Conservation (phyloP, 2,329 filamentous ascomycete species). For the Grosmannia serpens region DNA sequence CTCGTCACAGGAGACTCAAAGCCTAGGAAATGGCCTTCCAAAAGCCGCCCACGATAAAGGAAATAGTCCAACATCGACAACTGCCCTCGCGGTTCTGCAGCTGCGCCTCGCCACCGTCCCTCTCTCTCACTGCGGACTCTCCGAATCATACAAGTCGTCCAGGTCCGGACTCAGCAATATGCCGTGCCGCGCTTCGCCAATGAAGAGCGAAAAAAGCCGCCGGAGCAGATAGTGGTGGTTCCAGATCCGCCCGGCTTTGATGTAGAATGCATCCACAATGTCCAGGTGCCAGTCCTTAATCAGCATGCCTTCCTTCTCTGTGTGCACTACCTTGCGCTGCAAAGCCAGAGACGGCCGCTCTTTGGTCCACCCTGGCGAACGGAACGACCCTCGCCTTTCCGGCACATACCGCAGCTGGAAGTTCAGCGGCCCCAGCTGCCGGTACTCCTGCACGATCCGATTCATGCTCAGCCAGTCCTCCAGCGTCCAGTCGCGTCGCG, state of each 20-base stretch:
- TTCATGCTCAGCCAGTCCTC: conserved; percentile 44
- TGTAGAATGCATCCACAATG: conserved; percentile 41
- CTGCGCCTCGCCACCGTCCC: too few species aligned
- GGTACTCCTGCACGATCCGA: conserved; percentile 38
- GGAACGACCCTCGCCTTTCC: conserved; percentile 14
- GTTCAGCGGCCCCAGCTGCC: conserved; percentile 27
- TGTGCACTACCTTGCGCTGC: conserved; percentile 36
- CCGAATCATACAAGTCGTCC: neutral
- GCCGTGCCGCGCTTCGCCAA: conserved; percentile 34
- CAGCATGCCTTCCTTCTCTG: conserved; percentile 32
- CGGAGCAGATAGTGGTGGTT: conserved; percentile 36
- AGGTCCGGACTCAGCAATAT: neutral
- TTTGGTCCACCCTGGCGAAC: neutral
- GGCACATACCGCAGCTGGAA: conserved; percentile 20
- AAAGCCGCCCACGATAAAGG: too few species aligned
- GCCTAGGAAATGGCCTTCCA: too few species aligned
- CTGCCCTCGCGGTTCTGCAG: too few species aligned
- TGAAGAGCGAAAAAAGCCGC: conserved; percentile 40
- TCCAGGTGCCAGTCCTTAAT: conserved; percentile 48
- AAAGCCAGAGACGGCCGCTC: conserved; percentile 16
- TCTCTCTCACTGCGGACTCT: too few species aligned
- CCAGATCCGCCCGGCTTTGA: conserved; percentile 34
- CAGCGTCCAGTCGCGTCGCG: conserved; percentile 11
- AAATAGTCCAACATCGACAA: too few species aligned
- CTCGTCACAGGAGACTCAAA: neutral